Evolutionary conservation across 805 yeast species (phyloP), one percentile per base, ranked within the genome.

Genomic region (Starmerella gropengiesseri): DNA sequence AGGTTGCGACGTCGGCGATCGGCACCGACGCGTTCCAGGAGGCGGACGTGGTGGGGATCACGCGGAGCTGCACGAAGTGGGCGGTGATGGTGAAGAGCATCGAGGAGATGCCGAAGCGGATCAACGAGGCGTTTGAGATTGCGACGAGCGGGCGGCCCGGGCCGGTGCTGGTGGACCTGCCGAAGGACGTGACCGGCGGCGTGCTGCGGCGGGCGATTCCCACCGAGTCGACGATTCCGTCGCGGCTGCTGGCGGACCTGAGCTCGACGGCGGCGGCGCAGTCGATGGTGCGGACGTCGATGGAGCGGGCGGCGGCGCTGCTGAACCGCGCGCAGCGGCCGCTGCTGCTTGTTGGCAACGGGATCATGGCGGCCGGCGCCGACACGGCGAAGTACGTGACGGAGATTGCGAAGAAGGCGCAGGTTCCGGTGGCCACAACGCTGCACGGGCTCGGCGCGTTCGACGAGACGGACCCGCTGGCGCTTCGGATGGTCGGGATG

Each of bases 1-100:
- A 91, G 73, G 98, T 91, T 28, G 83, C 95, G 45, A 91, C 98
- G 27, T 66, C 80, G 43, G 87, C 95, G 33, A 91, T 91, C 55
- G 98, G 98, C 58, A 89, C 97, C 12, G 98, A 91, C 63, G 94
- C 97, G 21, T 91, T 91, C 79, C 98, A 91, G 70, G 98, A 91
- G 69, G 98, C 98, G 39, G 98, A 91, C 60, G 93, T 89, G 41
- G 76, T 91, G 36, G 98, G 97, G 56, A 91, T 91, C 58, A 84
- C 97, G 4, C 76, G 98, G 61, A 78, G 95, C 7, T 91, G 98
- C 71, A 86, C 98, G 48, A 91, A 91, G 65, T 91, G 98, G 98
- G 91, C 93, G 60, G 96, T 87, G 30, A 91, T 91, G 98, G 96
- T 91, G 46, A 91, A 85, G 65, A 74, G 74, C 59, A 89, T 91